phyloP scores from a whole-genome alignment of 306 rosid species.

The Oxytropis ochrocephala region DNA sequence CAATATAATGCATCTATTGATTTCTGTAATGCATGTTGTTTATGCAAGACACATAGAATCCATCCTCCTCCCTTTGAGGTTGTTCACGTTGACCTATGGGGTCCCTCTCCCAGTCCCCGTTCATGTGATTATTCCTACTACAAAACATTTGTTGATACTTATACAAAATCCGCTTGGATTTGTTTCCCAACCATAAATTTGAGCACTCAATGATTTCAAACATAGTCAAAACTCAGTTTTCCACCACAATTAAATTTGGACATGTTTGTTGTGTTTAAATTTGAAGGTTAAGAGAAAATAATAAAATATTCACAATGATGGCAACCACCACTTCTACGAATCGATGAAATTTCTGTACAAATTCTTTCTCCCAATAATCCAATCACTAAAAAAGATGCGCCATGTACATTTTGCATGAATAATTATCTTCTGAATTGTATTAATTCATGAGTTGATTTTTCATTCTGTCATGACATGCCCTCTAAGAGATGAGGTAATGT shows the following conservation, averaged over 20 bases:
- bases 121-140: too few species aligned
- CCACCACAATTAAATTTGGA: neutral
- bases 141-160: too few species aligned
- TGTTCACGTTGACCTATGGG: too few species aligned
- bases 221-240: too few species aligned
- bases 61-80: too few species aligned
- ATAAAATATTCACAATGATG: neutral
- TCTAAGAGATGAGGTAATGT: constrained; percentile 60
- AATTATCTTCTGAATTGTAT: neutral
- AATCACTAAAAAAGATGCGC: neutral
- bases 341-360: constrained; percentile 14
- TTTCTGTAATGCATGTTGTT: too few species aligned
- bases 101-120: too few species aligned
- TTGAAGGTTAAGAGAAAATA: neutral
- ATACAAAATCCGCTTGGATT: too few species aligned
- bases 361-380: constrained; percentile 11
- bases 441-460: neutral
- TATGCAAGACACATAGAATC: too few species aligned
- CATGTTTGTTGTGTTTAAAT: neutral
- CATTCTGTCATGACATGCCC: constrained; percentile 18
- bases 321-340: neutral
- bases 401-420: constrained; percentile 12
- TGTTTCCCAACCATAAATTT: too few species aligned
- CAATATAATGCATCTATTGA: too few species aligned
- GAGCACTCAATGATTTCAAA: too few species aligned